These are phyloP conservation scores for Cercospora nicotianae DNA, from an alignment of 2,329 filamentous ascomycete genomes.

Conservation along the genomic window DNA sequence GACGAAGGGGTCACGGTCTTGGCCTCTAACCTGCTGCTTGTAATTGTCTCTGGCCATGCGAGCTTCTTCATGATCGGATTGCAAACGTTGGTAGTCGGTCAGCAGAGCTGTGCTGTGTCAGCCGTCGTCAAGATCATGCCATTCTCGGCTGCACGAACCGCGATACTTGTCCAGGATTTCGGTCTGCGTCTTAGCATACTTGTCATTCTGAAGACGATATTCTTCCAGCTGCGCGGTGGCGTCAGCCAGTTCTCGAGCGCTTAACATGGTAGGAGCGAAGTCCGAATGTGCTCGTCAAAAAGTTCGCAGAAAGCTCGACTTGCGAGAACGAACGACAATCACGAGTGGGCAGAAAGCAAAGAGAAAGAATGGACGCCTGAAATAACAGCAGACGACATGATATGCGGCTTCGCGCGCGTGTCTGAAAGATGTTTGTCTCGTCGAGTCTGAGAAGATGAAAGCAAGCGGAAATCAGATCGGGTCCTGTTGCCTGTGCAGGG, in stretches of 20 bases:
- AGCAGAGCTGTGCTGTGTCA: conserved; percentile 41
- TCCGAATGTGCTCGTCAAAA: not conserved
- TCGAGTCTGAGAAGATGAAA: not conserved
- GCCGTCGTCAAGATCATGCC: too few relatives aligned
- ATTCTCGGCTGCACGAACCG: too few relatives aligned
- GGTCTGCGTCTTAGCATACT: conserved; percentile 29
- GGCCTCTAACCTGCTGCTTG: conserved; percentile 51
- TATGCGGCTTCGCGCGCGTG: not conserved
- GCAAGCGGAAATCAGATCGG: not conserved
- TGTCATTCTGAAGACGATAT: conserved; percentile 25
- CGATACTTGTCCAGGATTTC: conserved; percentile 43
- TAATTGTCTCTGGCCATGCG: conserved; percentile 56
- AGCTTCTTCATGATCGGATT: conserved; percentile 59
- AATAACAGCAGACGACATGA: not conserved
- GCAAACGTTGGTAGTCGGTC: conserved; percentile 56
- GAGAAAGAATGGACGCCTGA: not conserved
- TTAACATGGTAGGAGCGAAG: conserved; percentile 20
- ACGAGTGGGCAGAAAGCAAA: not conserved
- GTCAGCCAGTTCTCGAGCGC: conserved; percentile 24
- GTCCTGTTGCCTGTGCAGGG: not conserved
- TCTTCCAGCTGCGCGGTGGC: conserved; percentile 27
- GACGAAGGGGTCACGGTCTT: conserved; percentile 59
- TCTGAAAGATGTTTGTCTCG: not conserved
- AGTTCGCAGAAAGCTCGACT: not conserved
- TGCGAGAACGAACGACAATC: not conserved